Evolutionary conservation across 192 early-diverging fungal species (phyloP).

Genomic region (Pilobolus umbonatus): DNA sequence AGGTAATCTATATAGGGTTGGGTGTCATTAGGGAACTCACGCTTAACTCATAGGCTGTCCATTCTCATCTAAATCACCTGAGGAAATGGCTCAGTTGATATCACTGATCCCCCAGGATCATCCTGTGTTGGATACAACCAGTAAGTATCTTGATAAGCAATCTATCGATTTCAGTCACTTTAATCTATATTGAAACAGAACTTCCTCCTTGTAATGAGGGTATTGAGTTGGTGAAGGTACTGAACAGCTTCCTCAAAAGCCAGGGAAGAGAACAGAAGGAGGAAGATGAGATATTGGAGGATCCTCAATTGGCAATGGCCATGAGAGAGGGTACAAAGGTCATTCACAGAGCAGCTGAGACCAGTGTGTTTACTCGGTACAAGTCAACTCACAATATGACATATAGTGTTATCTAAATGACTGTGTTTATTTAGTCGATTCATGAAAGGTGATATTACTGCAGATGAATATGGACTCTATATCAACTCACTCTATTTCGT

Average conservation of each 20-base stretch:
- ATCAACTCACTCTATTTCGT: slow-evolving; percentile 47
- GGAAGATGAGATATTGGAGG: slow-evolving; percentile 13
- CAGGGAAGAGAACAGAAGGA: not conserved
- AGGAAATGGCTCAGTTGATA: slow-evolving; percentile 12
- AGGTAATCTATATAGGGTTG: not conserved
- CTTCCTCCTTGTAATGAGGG: slow-evolving; percentile 3
- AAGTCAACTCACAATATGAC: not conserved
- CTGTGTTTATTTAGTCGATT: slow-evolving; percentile 33
- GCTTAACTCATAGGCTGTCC: slow-evolving; percentile 9
- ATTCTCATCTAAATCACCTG: slow-evolving; percentile 12
- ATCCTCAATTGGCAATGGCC: slow-evolving; percentile 41
- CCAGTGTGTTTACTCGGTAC: slow-evolving; percentile 47
- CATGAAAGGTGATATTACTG: slow-evolving; percentile 45
- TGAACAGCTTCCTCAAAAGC: slow-evolving; percentile 11
- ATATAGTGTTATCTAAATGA: not conserved
- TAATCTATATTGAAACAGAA: slow-evolving; percentile 1
- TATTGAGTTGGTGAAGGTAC: slow-evolving; percentile 5
- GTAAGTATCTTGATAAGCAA: not conserved
- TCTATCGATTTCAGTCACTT: not conserved
- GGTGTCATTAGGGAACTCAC: not conserved
- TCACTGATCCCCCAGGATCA: slow-evolving; percentile 15
- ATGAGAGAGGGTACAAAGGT: slow-evolving; percentile 52
- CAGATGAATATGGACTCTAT: slow-evolving; percentile 43
- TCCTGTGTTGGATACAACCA: slow-evolving; percentile 3
- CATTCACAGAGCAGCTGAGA: slow-evolving; percentile 47